Base-by-base conservation (phyloP, 176 grass and related monocot genomes). In the Paspalum notatum region DNA sequence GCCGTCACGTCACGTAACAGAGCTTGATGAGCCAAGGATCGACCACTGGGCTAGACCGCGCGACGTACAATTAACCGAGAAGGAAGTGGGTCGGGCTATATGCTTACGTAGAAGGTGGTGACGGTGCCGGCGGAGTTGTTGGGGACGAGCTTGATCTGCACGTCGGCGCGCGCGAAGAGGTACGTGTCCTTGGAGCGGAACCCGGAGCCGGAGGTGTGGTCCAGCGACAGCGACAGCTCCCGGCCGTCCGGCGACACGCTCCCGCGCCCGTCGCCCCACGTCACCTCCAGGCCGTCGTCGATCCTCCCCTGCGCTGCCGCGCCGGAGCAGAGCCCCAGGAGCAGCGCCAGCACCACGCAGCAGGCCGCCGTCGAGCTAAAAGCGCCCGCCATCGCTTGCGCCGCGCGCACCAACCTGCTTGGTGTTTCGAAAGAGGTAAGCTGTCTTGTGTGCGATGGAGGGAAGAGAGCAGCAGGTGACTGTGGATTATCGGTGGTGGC, bases 61-160 rank as follows among this genome's bases (percentile, higher is more conserved):
- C 32, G 32, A 32, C 32, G 32, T 32, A 32, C 32, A 3, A 32
- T 1, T 3, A 32, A 32, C 32, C 32, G 32, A 32, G 32, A 1
- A 32, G 32, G n/a, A n/a, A n/a, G n/a, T n/a, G n/a, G n/a, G n/a
- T n/a, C n/a, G n/a, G n/a, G n/a, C n/a, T n/a, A n/a, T n/a, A n/a
- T n/a, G 50, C 90, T 69, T 88, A 97, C 93, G 62, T 93, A 97
- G 82, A 44, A 91, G 11, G 93, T 92, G 76, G 93, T 85, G 83
- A 93, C 93, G 9, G 93, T 97, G 88, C 93, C 93, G 49, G 93
- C 90, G 62, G 93, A 97, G 83, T 97, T 88, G 77, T 83, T 85
- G 53, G 93, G 76, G 6, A 89, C 83, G 62, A 97, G 81, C 73
- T 97, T 97, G 62, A 97, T 88, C 65, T 93, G 90, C 80, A 93